Percentiles rank a stretch among this genome's conserved stretches.
Evolutionary conservation across 2,329 filamentous ascomycete species (phyloP).

Genomic region (Hirsutella minnesotensis): DNA sequence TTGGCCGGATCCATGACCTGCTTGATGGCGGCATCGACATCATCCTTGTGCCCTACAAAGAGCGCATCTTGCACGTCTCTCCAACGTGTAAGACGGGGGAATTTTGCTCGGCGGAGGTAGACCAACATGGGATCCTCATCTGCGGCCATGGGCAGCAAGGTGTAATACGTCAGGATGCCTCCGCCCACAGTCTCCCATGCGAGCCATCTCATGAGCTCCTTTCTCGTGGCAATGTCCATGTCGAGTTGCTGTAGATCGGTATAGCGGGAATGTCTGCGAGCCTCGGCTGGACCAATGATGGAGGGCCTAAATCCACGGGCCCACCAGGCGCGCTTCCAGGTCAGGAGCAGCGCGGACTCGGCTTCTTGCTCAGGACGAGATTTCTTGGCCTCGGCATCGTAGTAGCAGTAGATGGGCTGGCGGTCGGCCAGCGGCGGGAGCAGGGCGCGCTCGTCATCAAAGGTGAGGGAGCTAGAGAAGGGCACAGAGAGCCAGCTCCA

Average conservation of each 20-base stretch:
- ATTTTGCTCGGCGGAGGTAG: conserved; percentile 65
- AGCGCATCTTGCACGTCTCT: conserved; percentile 59
- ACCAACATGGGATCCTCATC: conserved; percentile 60
- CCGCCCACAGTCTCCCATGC: conserved; percentile 88
- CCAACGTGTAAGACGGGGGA: conserved; percentile 62
- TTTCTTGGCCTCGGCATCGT: conserved; percentile 56
- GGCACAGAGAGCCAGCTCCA: conserved; percentile 79
- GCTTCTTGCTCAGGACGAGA: conserved; percentile 54
- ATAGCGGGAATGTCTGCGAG: conserved; percentile 72
- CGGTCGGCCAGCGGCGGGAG: conserved; percentile 64
- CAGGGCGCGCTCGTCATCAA: conserved; percentile 74
- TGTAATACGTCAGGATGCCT: conserved; percentile 67
- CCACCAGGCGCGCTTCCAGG: conserved; percentile 93
- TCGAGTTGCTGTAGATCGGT: conserved; percentile 51
- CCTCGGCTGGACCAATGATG: conserved; percentile 68
- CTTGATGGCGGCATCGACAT: conserved; percentile 52
- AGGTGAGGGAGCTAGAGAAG: conserved; percentile 68
- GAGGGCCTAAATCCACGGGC: conserved; percentile 82
- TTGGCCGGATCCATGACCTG: conserved; percentile 43
- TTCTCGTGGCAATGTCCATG: conserved; percentile 50
- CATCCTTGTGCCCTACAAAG: conserved; percentile 56
- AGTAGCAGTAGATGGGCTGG: conserved; percentile 80
- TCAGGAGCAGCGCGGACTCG: conserved; percentile 67
- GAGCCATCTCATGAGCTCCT: conserved; percentile 72
- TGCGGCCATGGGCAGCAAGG: conserved; percentile 73